Base-by-base conservation (phyloP, 495 filamentous ascomycete species). In the Penicillium macrosclerotiorum region DNA sequence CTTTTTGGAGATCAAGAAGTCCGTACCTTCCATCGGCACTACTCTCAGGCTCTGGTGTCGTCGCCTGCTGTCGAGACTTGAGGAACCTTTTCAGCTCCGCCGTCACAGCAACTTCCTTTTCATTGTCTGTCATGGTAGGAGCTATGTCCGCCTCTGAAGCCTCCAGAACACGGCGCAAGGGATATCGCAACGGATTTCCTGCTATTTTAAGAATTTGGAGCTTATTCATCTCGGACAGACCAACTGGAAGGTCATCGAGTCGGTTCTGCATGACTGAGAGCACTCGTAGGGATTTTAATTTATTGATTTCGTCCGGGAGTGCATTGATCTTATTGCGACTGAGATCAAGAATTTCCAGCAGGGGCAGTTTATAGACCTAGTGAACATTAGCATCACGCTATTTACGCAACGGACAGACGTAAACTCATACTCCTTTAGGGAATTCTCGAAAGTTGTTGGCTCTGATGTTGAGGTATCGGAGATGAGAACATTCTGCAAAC, bases 391-490 rank as follows among this genome's bases (percentile, higher is more conserved):
- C 49, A 51, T 57, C 41, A 55, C 13, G 14, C 16, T 17, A 14
- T 14, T 2, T 11, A 5, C 13, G 11, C 3, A 29, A 19, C 11
- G 54, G 9, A 18, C 4, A 19, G 26, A n/a, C 19, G 13, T 9
- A 25, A 37, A 20, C 42, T 75, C 85, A 67, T 76, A 95, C 90
- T 59, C 83, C 82, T 52, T 83, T 74, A 5, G 92, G 92, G 60
- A 98, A 93, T 60, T 95, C 88, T 51, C 80, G 82, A 43, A 96
- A 88, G 43, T 80, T 75, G 60, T 98, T 98, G 35, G 83, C 83
- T 50, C 92, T 76, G 39, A 96, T 84, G 57, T 98, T 98, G n/a
- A 98, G 82, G 60, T 98, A 98, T 30, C 88, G 88, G 35, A 98
- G 76, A 43, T 88, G 86, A 24, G 79, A 85, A 65, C 93, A 95